These are phyloP conservation scores for Colletotrichum sp. DNA, from an alignment of 2,329 filamentous ascomycete genomes.

Conservation along the genomic window DNA sequence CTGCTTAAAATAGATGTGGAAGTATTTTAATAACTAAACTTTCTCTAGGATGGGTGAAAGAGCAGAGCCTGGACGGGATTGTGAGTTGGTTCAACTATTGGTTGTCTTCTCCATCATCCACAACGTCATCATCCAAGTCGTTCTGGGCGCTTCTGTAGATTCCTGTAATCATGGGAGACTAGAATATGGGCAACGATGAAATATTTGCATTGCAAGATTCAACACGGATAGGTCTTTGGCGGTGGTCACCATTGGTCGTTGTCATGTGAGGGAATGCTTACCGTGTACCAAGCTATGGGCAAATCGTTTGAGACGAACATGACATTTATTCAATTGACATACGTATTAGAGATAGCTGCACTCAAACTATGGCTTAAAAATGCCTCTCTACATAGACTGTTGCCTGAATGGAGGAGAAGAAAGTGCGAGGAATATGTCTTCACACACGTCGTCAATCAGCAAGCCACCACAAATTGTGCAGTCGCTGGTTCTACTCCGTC, in stretches of 20 bases:
- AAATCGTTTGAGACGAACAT: background rate
- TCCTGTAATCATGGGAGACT: background rate
- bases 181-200: background rate
- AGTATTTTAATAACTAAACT: accelerated
- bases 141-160: background rate
- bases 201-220: background rate
- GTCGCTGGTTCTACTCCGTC: background rate
- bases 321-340: background rate
- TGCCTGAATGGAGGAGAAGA: accelerated
- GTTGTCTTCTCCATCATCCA: background rate
- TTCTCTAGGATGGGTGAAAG: background rate
- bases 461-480: background rate
- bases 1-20: accelerated
- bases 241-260: background rate
- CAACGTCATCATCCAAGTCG: background rate
- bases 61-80: background rate
- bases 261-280: background rate
- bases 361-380: accelerated
- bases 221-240: background rate
- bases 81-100: background rate
- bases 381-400: background rate
- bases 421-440: background rate
- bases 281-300: background rate
- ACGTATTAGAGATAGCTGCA: accelerated
- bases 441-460: accelerated